Base-by-base conservation (phyloP, 169 alveolate genomes). In the Plasmodium gaboni region DNA sequence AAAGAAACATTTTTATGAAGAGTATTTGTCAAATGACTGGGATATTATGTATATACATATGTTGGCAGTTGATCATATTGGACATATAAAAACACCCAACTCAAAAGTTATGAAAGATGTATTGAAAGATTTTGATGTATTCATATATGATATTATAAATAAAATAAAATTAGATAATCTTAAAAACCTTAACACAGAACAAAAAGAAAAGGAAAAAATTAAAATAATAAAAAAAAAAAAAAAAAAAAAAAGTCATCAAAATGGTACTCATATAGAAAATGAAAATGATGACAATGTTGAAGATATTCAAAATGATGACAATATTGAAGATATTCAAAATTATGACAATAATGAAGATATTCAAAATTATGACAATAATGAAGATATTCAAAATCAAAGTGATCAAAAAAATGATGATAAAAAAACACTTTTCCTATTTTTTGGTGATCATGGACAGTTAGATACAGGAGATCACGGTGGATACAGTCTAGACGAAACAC, bases 391-490 rank as follows among this genome's bases (percentile, higher is more conserved):
- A 38, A 38, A 38, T 38, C 46, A 38, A 38, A 38, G 1, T 0
- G 74, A 74, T 1, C 46, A 70, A 68, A 48, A 73, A 59, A 53
- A 76, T 51, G 9, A 38, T 38, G 46, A 38, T 5, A 46, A 59
- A n/a, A 88, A 91, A 19, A 70, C 71, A 0, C 70, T 93, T 88
- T 55, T 93, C 38, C 44, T 91, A 19, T 48, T 88, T 12, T 38
- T 93, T 13, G 95, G 96, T 6, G 96, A 93, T 61, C 96, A 93
- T 73, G 96, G 96, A 5, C 95, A 91, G 51, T 73, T 85, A 74
- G 89, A 86, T 67, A 61, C 89, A 61, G 96, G 96, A 5, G 74
- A 92, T 24, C 96, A 93, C 53, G 94, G 96, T 55, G 95, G 94
- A 15, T n/a, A 10, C 17, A 68, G 73, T n/a, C 13, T 44, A 68